phyloP scores from a whole-genome alignment of 2,329 filamentous ascomycete species.

The Cordyceps militaris region DNA sequence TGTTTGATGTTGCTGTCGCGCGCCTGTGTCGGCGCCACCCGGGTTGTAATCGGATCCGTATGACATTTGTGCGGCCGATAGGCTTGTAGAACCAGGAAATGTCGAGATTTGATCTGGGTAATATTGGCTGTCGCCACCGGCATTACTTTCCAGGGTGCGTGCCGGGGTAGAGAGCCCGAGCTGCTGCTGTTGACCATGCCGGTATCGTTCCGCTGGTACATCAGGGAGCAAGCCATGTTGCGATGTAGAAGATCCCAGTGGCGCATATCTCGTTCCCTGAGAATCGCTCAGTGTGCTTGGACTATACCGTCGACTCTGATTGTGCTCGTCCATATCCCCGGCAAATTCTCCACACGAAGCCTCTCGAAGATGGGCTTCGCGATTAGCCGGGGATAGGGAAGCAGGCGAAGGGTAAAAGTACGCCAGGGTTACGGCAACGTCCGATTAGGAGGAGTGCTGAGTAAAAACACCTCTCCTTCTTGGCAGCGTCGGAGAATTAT shows the following conservation, averaged over 20 bases:
- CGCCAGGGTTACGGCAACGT: not conserved
- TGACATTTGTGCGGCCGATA: constrained; percentile 47
- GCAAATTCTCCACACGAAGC: constrained; percentile 3
- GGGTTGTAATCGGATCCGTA: constrained; percentile 62
- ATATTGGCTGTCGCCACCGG: constrained; percentile 51
- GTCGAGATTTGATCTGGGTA: constrained; percentile 48
- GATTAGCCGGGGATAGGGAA: constrained; percentile 11
- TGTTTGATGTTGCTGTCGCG: constrained; percentile 41
- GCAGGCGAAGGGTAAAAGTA: constrained; percentile 7
- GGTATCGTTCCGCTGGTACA: constrained; percentile 35
- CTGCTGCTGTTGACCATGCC: constrained; percentile 33
- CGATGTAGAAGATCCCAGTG: constrained; percentile 38
- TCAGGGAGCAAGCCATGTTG: constrained; percentile 31
- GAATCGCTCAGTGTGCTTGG: not conserved
- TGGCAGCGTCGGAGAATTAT: not conserved
- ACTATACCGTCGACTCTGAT: constrained; percentile 1
- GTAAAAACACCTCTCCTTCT: constrained; percentile 35
- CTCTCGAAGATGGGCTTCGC: constrained; percentile 1
- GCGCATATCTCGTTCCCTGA: constrained; percentile 40
- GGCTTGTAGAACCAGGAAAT: constrained; percentile 44
- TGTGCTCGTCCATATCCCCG: constrained; percentile 12
- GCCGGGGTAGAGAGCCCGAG: constrained; percentile 41
- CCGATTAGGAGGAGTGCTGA: constrained; percentile 45
- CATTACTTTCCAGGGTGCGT: constrained; percentile 45
- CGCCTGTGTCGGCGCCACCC: constrained; percentile 29